These are phyloP conservation scores for Myotisia sp. DNA, from an alignment of 2,329 filamentous ascomycete species.

Conservation along the genomic window DNA sequence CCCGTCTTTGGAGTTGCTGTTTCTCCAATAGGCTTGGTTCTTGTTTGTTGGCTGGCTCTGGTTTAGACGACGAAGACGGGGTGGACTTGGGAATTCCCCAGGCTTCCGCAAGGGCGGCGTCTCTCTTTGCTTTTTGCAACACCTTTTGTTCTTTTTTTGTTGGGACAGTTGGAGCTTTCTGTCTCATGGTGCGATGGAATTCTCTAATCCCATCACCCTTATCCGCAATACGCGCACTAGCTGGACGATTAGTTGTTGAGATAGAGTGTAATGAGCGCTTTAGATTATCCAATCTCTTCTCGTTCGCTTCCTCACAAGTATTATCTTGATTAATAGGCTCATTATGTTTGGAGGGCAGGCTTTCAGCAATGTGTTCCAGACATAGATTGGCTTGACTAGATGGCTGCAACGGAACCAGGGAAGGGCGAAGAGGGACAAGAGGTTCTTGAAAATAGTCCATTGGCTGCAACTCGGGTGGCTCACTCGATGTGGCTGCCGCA, in stretches of 20 bases:
- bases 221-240: background rate
- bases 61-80: background rate
- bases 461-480: no score
- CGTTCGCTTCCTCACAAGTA: background rate
- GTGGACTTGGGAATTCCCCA: conserved; percentile 14
- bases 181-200: conserved; percentile 21
- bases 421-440: no score
- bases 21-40: conserved; percentile 10
- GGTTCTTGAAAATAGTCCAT: no score
- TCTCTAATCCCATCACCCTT: conserved; percentile 15
- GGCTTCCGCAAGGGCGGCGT: conserved; percentile 19
- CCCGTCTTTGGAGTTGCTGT: conserved; percentile 5
- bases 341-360: no score
- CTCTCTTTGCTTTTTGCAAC: conserved; percentile 14
- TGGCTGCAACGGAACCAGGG: no score
- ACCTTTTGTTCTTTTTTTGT: conserved; percentile 13
- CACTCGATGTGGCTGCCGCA: no score
- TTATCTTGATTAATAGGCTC: no score
- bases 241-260: background rate
- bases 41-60: conserved; percentile 2
- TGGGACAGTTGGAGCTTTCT: conserved; percentile 13
- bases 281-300: conserved; percentile 1
- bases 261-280: no score
- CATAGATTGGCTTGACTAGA: no score
- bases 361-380: no score